Evolutionary conservation across 305 asterid genomes (phyloP), one percentile per base, ranked within the genome.

Genomic region (Fraxinus albicans): DNA sequence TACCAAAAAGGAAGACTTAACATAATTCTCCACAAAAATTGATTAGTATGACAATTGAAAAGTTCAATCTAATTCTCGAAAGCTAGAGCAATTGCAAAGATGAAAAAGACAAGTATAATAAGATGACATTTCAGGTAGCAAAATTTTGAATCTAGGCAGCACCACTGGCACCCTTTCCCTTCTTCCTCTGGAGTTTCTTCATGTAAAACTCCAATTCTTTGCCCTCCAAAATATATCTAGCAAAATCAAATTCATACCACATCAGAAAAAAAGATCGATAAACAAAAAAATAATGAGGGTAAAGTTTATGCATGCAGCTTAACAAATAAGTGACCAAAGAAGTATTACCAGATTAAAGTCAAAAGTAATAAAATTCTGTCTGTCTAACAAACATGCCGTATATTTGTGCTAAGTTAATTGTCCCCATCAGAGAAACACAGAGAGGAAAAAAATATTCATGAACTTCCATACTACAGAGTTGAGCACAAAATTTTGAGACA

Each of bases 111-210:
- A n/a, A n/a, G n/a, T n/a, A n/a, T n/a, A 76, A 67, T 35, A 60
- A 50, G 50, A 15, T 58, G 0, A 53, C 74, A 67, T 73, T 79
- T 44, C 36, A 2, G 36, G 44, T 12, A 2, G 70, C 25, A 47
- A 83, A 8, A 21, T 73, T 31, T 33, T 10, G 7, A 73, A 10
- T 6, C 33, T 42, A 70, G 27, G 79, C 76, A 72, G 92, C 86
- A 70, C 85, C 84, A 19, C 81, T 44, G n/a, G 93, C 90, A 76
- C 91, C 88, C 89, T 89, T 90, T 83, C 93, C 92, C 60, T 90
- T 90, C 90, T 90, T 90, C 86, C 75, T 90, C 88, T 90, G 93
- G 6, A 90, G 63, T 69, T 90, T 90, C 91, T 90, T 90, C 93
- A 87, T 84, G 86, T 90, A 90, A 73, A 90, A 90, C 80, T 87